Conservation (phyloP, 1,139 yeast species). For the Pichia sp. region DNA sequence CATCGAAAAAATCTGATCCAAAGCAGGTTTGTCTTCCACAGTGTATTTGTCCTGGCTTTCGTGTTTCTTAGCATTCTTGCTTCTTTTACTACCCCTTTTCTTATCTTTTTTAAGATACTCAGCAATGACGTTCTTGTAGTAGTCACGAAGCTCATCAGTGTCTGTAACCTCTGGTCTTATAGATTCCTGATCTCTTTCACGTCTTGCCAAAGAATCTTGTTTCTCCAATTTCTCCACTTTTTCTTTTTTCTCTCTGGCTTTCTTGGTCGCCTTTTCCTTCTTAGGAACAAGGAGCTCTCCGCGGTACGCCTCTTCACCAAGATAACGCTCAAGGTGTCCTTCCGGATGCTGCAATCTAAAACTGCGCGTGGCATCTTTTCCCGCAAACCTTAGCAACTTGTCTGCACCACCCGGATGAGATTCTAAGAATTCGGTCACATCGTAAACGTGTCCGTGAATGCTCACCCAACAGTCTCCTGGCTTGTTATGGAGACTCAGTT, state of each 20-base stretch:
- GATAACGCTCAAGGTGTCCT: constrained; percentile 55
- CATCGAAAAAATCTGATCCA: constrained; percentile 29
- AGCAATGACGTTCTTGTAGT: neutral
- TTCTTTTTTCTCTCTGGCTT: constrained; percentile 2
- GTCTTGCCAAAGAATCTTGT: neutral
- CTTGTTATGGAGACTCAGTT: constrained; percentile 54
- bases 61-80: neutral
- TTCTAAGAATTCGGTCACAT: constrained; percentile 52
- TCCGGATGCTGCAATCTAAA: constrained; percentile 84
- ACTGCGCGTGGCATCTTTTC: constrained; percentile 84
- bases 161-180: neutral
- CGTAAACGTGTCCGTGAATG: constrained; percentile 59
- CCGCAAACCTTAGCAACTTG: constrained; percentile 61
- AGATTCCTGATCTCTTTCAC: neutral
- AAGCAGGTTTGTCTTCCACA: constrained; percentile 13
- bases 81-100: neutral
- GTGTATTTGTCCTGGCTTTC: neutral
- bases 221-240: neutral
- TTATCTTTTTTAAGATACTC: neutral
- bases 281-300: constrained; percentile 25
- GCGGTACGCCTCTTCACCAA: constrained; percentile 26
- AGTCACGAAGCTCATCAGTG: neutral
- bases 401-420: constrained; percentile 36
- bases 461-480: constrained; percentile 56
- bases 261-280: constrained; percentile 7